These are phyloP conservation scores for Solanum chacoense DNA, from an alignment of 305 asterid species.

Conservation along the genomic window DNA sequence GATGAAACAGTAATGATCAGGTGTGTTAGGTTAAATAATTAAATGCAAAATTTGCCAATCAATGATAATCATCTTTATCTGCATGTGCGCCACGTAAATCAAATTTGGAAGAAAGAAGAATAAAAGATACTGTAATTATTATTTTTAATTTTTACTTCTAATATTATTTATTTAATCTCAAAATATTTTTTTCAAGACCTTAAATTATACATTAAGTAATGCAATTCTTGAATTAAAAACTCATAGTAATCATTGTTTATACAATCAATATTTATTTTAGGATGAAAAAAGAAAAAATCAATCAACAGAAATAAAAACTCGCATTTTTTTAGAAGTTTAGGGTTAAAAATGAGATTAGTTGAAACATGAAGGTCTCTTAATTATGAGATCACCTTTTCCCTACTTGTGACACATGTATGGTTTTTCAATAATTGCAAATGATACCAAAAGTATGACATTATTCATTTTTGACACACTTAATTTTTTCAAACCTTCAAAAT, in stretches of 20 bases:
- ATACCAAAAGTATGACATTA: slow-evolving; percentile 22
- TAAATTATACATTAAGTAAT: neutral
- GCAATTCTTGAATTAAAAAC: neutral
- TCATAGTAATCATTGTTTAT: too few species aligned
- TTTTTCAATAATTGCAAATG: slow-evolving; percentile 19
- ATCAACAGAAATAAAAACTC: neutral
- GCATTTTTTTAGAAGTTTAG: neutral
- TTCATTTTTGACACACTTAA: neutral
- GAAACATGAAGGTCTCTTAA: neutral
- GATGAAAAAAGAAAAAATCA: neutral
- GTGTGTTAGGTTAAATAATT: slow-evolving; percentile 1
- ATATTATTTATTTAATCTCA: neutral
- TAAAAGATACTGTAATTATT: too few species aligned
- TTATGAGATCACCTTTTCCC: neutral
- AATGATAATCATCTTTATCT: neutral
- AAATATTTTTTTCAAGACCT: neutral
- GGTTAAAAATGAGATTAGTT: neutral
- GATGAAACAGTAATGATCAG: slow-evolving; percentile 1
- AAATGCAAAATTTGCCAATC: neutral
- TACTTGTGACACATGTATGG: slow-evolving; percentile 1
- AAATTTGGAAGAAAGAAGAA: neutral
- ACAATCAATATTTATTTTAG: too few species aligned
- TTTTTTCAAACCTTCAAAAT: neutral
- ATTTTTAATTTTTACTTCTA: too few species aligned
- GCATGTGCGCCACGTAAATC: neutral